These are phyloP conservation scores for Verticillium isaacii DNA, from an alignment of 2,329 filamentous ascomycete species.

Conservation along the genomic window DNA sequence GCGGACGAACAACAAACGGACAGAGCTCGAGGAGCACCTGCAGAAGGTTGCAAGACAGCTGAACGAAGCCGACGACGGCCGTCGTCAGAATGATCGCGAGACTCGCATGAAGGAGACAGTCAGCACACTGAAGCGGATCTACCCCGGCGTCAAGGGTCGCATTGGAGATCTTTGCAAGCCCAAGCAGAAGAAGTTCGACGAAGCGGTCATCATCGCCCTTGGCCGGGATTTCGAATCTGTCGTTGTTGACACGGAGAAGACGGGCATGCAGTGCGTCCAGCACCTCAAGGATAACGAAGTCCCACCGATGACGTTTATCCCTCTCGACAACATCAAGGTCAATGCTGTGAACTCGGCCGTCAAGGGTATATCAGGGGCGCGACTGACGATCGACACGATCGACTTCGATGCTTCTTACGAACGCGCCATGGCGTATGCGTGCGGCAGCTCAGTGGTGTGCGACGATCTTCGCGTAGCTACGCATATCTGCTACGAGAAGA, in stretches of 20 bases:
- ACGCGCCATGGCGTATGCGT: slow-evolving; percentile 90
- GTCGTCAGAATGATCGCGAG: slow-evolving; percentile 81
- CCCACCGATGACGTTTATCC: slow-evolving; percentile 88
- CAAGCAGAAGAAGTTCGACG: slow-evolving; percentile 94
- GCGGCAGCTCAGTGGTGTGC: slow-evolving; percentile 90
- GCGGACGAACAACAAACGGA: slow-evolving; percentile 73
- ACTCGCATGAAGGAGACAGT: slow-evolving; percentile 76
- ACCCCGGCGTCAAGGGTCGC: slow-evolving; percentile 84
- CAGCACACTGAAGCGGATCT: slow-evolving; percentile 80
- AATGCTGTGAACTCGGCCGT: slow-evolving; percentile 84
- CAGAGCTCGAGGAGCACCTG: slow-evolving; percentile 88
- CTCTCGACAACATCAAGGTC: slow-evolving; percentile 95
- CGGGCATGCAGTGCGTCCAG: slow-evolving; percentile 87
- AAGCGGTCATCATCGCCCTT: slow-evolving; percentile 87
- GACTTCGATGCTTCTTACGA: slow-evolving; percentile 87
- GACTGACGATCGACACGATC: slow-evolving; percentile 91
- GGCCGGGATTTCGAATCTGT: slow-evolving; percentile 92
- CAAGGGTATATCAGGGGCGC: slow-evolving; percentile 80
- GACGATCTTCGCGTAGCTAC: slow-evolving; percentile 84
- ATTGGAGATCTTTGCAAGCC: slow-evolving; percentile 90
- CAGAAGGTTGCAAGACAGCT: slow-evolving; percentile 75
- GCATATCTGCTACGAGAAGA: slow-evolving; percentile 79
- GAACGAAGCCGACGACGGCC: slow-evolving; percentile 79
- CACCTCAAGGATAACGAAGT: slow-evolving; percentile 88
- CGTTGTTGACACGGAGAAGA: slow-evolving; percentile 92